Evolutionary conservation across 1,139 yeast species (phyloP), one percentile per base, ranked within the genome.

Genomic region (Suhomyces yuchorum): DNA sequence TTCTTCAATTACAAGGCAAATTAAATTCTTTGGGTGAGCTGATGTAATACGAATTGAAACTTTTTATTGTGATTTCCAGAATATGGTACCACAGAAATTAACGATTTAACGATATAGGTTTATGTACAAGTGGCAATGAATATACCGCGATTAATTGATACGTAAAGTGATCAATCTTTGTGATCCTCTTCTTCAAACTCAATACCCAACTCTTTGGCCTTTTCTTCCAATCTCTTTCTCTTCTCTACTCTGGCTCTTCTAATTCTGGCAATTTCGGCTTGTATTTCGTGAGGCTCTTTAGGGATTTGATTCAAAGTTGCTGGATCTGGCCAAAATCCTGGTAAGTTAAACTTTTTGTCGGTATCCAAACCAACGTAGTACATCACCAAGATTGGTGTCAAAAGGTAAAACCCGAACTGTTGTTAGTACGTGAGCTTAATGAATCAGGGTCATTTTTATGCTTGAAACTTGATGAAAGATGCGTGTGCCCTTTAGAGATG

Each of bases 251-350:
- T 77, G 46, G 84, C 96, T 55, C 82, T 78, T 63, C 83, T 82
- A 77, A 91, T 86, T 62, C 97, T 79, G 17, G 96, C 96, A 40
- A 91, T 74, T 65, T 92, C 98, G 0, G 96, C 93, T 61, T 88
- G 86, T 54, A 91, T 89, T 63, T 92, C 97, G 59, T 87, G 89
- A 8, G 92, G 92, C 62, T 91, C 97, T 63, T 90, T 92, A 3
- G 97, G 98, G 34, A 92, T 85, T 67, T 87, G 87, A 63, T 91
- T 90, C 57, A 90, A 77, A 2, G 97, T 86, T 33, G 87, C 87
- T 35, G 97, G 97, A 66, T 91, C 97, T 1, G 98, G 98, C 96
- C 96, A 90, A 68, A 89, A 91, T 15, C 96, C 96, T n/a, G 96
- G 96, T 47, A 91, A 84, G 62, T 90, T 89, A 65, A 92, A 83